These are phyloP conservation scores for Botrytis deweyae DNA, from an alignment of 2,329 filamentous ascomycete genomes.

Conservation along the genomic window DNA sequence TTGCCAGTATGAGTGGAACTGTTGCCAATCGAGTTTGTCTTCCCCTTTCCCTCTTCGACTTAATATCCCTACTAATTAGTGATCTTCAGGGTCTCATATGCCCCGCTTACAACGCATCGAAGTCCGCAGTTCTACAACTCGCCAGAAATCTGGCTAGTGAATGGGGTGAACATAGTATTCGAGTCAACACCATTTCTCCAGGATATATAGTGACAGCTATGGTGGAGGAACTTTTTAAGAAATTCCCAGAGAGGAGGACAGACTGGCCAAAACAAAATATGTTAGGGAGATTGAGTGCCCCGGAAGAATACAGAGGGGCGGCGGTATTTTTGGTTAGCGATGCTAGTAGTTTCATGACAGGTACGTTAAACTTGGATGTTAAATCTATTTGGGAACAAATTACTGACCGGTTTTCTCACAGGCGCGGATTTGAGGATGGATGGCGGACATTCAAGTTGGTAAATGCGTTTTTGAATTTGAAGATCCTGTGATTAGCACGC, in stretches of 20 bases:
- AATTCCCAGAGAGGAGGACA: slow-evolving; percentile 64
- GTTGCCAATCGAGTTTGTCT: slow-evolving; percentile 59
- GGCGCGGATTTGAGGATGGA: slow-evolving; percentile 4
- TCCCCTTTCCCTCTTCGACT: slow-evolving; percentile 43
- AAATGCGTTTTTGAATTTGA: fast-evolving
- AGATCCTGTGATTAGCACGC: too few relatives aligned
- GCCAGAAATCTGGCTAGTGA: slow-evolving; percentile 69
- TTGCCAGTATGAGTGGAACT: slow-evolving; percentile 69
- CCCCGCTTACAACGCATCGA: slow-evolving; percentile 72
- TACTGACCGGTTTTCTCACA: not conserved
- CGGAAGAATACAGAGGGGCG: slow-evolving; percentile 69
- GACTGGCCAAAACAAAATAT: slow-evolving; percentile 86
- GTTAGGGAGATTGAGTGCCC: slow-evolving; percentile 67
- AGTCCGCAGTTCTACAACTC: slow-evolving; percentile 72
- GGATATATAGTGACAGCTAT: slow-evolving; percentile 82
- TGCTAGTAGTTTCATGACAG: slow-evolving; percentile 70
- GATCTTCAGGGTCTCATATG: slow-evolving; percentile 54
- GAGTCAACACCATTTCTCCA: slow-evolving; percentile 78
- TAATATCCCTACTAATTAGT: not conserved
- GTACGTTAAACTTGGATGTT: slow-evolving; percentile 33
- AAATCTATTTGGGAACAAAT: not conserved
- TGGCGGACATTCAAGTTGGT: slow-evolving; percentile 9
- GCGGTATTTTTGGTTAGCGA: slow-evolving; percentile 67
- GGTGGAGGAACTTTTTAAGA: slow-evolving; percentile 76
- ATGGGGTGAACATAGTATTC: slow-evolving; percentile 66